These are phyloP conservation scores for Magnaporthiopsis poae DNA, from an alignment of 2,329 filamentous ascomycete species.

Conservation along the genomic window DNA sequence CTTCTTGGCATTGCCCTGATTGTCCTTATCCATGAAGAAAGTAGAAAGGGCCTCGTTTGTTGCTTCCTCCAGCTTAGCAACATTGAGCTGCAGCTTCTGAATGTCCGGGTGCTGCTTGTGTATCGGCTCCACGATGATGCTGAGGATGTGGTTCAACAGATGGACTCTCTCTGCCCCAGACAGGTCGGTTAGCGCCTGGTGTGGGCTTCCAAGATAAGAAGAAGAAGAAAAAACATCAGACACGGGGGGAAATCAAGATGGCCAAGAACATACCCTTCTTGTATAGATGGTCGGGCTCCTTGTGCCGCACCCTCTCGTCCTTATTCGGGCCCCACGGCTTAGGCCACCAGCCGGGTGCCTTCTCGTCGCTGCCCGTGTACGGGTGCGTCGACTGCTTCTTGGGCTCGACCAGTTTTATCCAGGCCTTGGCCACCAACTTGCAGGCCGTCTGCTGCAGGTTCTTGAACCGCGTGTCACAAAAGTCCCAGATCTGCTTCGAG, in stretches of 20 bases:
- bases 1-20: constrained; percentile 44
- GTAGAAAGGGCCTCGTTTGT: constrained; percentile 48
- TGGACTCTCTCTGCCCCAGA: constrained; percentile 43
- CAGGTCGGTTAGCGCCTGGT: neutral
- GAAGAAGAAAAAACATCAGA: constrained; percentile 9
- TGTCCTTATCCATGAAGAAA: constrained; percentile 49
- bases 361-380: constrained; percentile 56
- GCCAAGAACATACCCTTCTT: constrained; percentile 45
- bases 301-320: constrained; percentile 51
- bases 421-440: constrained; percentile 64
- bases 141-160: constrained; percentile 50
- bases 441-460: constrained; percentile 61
- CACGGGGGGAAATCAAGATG: no score
- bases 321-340: constrained; percentile 40
- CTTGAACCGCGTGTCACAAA: constrained; percentile 53
- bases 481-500: constrained; percentile 42
- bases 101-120: constrained; percentile 41
- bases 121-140: constrained; percentile 43
- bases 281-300: constrained; percentile 63
- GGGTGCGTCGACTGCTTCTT: constrained; percentile 69
- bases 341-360: constrained; percentile 60
- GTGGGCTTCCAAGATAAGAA: neutral
- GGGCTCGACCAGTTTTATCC: constrained; percentile 65
- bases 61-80: constrained; percentile 47
- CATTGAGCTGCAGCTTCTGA: constrained; percentile 41